Conservation (phyloP, 2,329 filamentous ascomycete species). For the Grosmannia serpens region DNA sequence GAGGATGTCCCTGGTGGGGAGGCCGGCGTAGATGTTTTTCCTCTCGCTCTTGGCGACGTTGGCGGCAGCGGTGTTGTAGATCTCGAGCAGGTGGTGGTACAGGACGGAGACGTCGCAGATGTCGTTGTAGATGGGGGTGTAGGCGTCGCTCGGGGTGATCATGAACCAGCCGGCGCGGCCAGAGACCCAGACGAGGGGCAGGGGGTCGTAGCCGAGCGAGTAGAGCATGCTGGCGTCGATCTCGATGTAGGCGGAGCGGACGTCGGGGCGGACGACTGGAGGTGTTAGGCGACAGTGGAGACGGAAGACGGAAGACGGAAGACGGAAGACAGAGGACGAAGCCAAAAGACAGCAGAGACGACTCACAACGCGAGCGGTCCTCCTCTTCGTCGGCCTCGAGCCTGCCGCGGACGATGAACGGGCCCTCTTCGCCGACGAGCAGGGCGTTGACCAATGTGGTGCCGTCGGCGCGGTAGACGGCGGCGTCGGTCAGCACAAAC, state of each 20-base stretch:
- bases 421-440: constrained; percentile 45
- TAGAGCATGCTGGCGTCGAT: constrained; percentile 37
- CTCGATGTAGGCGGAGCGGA: constrained; percentile 34
- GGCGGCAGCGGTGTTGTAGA: constrained; percentile 29
- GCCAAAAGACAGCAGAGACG: background rate
- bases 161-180: constrained; percentile 58
- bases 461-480: constrained; percentile 44
- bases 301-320: background rate
- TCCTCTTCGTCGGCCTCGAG: constrained; percentile 39
- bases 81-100: constrained; percentile 50
- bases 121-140: constrained; percentile 41
- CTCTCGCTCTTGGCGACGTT: constrained; percentile 23
- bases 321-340: background rate
- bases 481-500: constrained; percentile 49
- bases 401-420: constrained; percentile 49
- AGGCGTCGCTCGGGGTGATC: constrained; percentile 46
- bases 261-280: constrained; percentile 22
- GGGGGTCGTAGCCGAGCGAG: constrained; percentile 43
- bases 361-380: constrained; percentile 26
- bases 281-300: background rate
- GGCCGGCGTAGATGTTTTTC: constrained; percentile 15
- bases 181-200: constrained; percentile 53
- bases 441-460: constrained; percentile 48
- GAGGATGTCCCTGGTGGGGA: constrained; percentile 22
- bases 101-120: constrained; percentile 54